Evolutionary conservation across 2,329 filamentous ascomycete species (phyloP), one percentile per base, ranked within the genome.

Genomic region (Aspergillus alliaceus): DNA sequence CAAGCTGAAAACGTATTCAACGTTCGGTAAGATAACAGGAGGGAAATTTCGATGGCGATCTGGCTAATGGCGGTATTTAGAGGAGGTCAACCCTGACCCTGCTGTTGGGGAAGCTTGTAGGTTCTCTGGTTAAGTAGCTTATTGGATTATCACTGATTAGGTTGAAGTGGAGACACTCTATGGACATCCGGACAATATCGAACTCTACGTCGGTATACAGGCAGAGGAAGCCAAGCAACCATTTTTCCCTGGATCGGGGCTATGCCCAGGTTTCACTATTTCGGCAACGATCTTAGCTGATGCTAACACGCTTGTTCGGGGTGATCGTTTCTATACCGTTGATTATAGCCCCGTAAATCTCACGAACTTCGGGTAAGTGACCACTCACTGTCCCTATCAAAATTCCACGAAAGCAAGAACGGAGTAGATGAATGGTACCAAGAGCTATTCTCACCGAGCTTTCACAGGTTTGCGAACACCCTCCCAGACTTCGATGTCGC

Each of bases 201-300:
- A 58, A 20, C 25, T 58, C 12, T 58, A 54, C 25, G 51, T 54
- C 3, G 56, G 56, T 20, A 31, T 58, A 4, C 35, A 54, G 34
- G 56, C 51, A 4, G 56, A 58, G 37, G 56, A 51, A 22, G 51
- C 51, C n/a, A 58, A 58, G 27, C 15, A 50, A 18, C 56, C 56
- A n/a, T 31, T 49, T 18, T 42, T 25, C 14, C 56, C 56, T 9
- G 56, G 51, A 22, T 56, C 54, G 1, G 54, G 54, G n/a, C 11
- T 56, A 35, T 56, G 54, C 42, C 54, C 54, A 6, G 35, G 46
- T 6, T 56, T 56, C 24, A 56, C 54, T n/a, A 56, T 56, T 12
- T 56, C 54, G 12, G 48, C 25, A 3, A 39, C 54, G 2, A 56
- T 56, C 12, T 34, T 56, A 40, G 51, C 54, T 7, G 54, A 56